A percentile compares a stretch with the other conserved stretches of the same genome.
Conservation (phyloP, 768 basidiomycete genomes). For the Pulveroboletus sp. region DNA sequence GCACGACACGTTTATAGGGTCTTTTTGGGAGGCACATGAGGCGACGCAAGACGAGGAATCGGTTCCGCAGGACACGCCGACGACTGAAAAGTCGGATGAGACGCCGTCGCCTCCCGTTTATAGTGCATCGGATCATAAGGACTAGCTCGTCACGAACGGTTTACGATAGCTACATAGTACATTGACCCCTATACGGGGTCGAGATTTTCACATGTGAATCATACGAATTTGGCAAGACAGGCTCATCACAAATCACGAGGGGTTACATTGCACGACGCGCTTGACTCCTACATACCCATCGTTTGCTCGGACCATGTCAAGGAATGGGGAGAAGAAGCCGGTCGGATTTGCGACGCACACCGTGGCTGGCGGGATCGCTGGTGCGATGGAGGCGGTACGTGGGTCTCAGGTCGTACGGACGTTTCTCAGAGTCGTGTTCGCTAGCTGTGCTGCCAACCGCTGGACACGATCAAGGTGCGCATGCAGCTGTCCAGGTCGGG, state of each 20-base stretch:
- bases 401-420: neutral
- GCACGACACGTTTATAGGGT: slow-evolving; percentile 21
- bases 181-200: too few species aligned
- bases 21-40: slow-evolving; percentile 26
- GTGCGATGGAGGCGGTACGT: slow-evolving; percentile 86
- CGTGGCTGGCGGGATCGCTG: slow-evolving; percentile 91
- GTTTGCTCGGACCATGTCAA: slow-evolving; percentile 40
- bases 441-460: slow-evolving; percentile 81
- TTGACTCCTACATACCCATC: neutral
- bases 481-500: slow-evolving; percentile 95
- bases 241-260: too few species aligned
- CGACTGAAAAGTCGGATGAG: slow-evolving; percentile 22
- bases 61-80: slow-evolving; percentile 13
- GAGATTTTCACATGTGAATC: too few species aligned
- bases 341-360: slow-evolving; percentile 87
- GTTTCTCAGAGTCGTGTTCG: slow-evolving; percentile 3
- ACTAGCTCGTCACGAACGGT: too few species aligned
- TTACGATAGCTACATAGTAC: too few species aligned
- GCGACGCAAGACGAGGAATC: slow-evolving; percentile 20
- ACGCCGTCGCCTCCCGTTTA: too few species aligned
- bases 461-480: slow-evolving; percentile 99
- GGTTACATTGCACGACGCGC: too few species aligned
- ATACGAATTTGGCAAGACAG: too few species aligned
- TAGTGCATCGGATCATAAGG: too few species aligned
- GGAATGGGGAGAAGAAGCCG: slow-evolving; percentile 62